These are phyloP conservation scores for Sarcomyxa edulis DNA, from an alignment of 768 basidiomycete species.

Conservation along the genomic window DNA sequence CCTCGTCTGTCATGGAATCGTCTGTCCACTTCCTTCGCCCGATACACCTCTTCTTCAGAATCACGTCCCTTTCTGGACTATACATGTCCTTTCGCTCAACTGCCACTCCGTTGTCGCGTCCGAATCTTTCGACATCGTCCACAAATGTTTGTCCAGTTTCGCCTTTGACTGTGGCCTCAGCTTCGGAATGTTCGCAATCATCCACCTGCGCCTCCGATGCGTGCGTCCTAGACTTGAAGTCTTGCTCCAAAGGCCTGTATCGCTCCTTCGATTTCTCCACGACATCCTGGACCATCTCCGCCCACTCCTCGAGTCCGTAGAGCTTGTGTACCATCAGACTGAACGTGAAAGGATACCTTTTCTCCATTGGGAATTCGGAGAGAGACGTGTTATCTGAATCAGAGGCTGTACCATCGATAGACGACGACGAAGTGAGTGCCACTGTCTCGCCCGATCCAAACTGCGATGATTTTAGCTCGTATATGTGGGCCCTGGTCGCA, in stretches of 20 bases:
- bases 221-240: constrained; percentile 11
- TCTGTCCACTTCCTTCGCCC: constrained; percentile 42
- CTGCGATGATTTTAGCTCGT: too few species aligned
- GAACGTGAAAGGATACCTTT: constrained; percentile 56
- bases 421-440: too few species aligned
- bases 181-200: constrained; percentile 13
- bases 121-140: too few species aligned
- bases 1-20: constrained; percentile 23
- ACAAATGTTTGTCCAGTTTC: too few species aligned
- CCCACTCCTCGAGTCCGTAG: constrained; percentile 58
- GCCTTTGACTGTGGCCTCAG: constrained; percentile 31
- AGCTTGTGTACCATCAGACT: constrained; percentile 64
- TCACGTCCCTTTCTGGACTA: constrained; percentile 6
- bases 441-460: too few species aligned
- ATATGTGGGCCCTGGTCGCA: too few species aligned
- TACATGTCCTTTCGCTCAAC: neutral
- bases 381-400: too few species aligned
- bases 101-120: constrained; percentile 10
- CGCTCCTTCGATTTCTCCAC: constrained; percentile 48
- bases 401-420: too few species aligned
- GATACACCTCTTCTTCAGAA: constrained; percentile 51
- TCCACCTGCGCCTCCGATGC: constrained; percentile 21
- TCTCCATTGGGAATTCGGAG: constrained; percentile 41
- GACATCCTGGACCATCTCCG: constrained; percentile 45
- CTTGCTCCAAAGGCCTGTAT: constrained; percentile 48